These are phyloP conservation scores for Omphalea diandra DNA, from an alignment of 441 rosid species.

Conservation along the genomic window DNA sequence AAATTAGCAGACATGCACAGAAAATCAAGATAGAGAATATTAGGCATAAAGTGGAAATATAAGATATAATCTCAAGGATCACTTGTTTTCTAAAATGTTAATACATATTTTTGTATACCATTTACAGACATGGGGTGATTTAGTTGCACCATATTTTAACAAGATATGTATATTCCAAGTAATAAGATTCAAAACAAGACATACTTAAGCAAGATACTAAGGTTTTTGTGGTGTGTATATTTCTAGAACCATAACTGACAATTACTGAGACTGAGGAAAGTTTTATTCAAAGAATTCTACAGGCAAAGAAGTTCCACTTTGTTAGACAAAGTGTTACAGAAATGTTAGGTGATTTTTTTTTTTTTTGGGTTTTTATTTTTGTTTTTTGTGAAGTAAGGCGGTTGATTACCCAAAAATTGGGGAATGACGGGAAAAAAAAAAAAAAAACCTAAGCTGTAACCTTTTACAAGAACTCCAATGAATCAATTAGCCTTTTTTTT, in stretches of 20 bases:
- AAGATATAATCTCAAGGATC: background rate
- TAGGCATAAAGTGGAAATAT: background rate
- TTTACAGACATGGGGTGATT: background rate
- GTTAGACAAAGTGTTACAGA: background rate
- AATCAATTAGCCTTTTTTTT: background rate
- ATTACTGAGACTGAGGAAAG: background rate
- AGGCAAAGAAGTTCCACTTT: background rate
- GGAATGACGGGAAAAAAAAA: background rate
- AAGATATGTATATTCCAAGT: background rate
- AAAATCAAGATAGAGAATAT: background rate
- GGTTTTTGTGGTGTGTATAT: background rate
- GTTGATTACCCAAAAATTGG: background rate
- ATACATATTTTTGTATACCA: background rate
- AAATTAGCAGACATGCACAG: slow-evolving; percentile 7
- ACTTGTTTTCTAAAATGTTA: background rate
- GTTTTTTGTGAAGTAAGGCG: no score
- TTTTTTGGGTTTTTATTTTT: no score
- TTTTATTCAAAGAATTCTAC: background rate
- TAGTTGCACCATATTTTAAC: background rate
- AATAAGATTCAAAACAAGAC: background rate
- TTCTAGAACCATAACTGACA: background rate
- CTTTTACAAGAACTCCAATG: background rate
- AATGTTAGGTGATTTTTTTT: no score
- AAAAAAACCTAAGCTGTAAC: background rate
- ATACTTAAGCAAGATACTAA: background rate